A percentile compares a stretch with the other conserved stretches of the same genome.
phyloP scores from a whole-genome alignment of 495 filamentous ascomycete genomes.

The Aspergillus carlsbadensis region DNA sequence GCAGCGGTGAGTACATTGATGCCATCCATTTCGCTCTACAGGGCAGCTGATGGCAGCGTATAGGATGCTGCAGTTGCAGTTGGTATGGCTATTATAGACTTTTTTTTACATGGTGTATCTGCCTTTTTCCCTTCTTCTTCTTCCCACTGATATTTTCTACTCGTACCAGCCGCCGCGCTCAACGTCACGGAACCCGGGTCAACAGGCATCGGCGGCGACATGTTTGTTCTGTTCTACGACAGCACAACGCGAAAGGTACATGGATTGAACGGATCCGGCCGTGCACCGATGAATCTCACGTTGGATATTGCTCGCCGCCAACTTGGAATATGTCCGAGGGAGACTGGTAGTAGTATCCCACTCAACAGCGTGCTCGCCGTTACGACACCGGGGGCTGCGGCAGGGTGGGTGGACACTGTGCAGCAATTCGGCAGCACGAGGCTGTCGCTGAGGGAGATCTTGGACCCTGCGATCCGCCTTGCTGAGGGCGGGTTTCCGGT shows the following conservation, averaged over 20 bases:
- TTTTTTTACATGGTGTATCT: too few species aligned
- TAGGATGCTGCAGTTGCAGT: slow-evolving; percentile 93
- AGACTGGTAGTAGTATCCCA: slow-evolving; percentile 62
- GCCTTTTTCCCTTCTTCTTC: too few species aligned
- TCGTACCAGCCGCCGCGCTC: slow-evolving; percentile 76
- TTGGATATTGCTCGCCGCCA: slow-evolving; percentile 66
- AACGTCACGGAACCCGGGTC: slow-evolving; percentile 92
- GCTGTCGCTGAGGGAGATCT: slow-evolving; percentile 70
- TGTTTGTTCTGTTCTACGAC: slow-evolving; percentile 95
- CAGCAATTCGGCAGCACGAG: slow-evolving; percentile 88
- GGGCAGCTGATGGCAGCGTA: background rate
- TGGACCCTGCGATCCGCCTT: slow-evolving; percentile 79
- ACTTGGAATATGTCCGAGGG: slow-evolving; percentile 65
- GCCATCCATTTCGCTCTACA: too few species aligned
- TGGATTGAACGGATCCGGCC: slow-evolving; percentile 87
- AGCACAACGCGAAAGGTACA: slow-evolving; percentile 75
- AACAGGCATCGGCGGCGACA: slow-evolving; percentile 94
- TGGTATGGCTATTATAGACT: too few species aligned
- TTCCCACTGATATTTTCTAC: too few species aligned
- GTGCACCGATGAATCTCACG: slow-evolving; percentile 67
- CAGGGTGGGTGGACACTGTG: slow-evolving; percentile 89
- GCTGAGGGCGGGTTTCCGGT: slow-evolving; percentile 90
- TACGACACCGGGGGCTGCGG: slow-evolving; percentile 85
- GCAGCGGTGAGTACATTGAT: slow-evolving; percentile 80
- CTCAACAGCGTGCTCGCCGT: slow-evolving; percentile 76